Evolutionary conservation across 2,329 filamentous ascomycete genomes (phyloP).

Genomic region (Byssothecium circinans): DNA sequence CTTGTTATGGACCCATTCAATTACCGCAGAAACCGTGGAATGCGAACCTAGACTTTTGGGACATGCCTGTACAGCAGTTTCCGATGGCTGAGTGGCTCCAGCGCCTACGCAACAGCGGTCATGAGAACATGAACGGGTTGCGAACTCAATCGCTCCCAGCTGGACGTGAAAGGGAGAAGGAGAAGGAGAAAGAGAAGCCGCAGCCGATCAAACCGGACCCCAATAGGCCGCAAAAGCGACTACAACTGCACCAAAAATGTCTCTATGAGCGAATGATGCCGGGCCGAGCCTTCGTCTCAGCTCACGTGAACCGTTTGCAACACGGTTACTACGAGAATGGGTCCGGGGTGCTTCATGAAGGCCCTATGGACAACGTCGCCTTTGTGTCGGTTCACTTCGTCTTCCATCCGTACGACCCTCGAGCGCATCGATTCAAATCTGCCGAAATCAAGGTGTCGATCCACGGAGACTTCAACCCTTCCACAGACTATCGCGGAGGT

Average conservation of each 20-base stretch:
- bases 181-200: slow-evolving; percentile 5
- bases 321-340: slow-evolving; percentile 50
- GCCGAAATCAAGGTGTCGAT: slow-evolving; percentile 49
- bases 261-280: slow-evolving; percentile 54
- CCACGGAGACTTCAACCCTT: slow-evolving; percentile 25
- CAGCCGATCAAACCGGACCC: slow-evolving; percentile 18
- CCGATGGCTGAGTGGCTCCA: slow-evolving; percentile 17
- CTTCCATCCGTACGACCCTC: slow-evolving; percentile 50
- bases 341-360: slow-evolving; percentile 45
- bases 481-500: slow-evolving; percentile 8
- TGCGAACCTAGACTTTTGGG: background rate
- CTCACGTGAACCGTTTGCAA: slow-evolving; percentile 54
- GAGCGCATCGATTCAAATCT: slow-evolving; percentile 51
- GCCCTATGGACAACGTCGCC: slow-evolving; percentile 48
- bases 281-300: slow-evolving; percentile 53
- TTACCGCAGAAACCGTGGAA: no score
- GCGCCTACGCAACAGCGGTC: slow-evolving; percentile 7
- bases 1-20: background rate
- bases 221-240: slow-evolving; percentile 27
- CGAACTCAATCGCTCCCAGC: background rate
- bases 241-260: slow-evolving; percentile 43
- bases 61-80: background rate
- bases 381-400: slow-evolving; percentile 55
- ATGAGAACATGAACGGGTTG: slow-evolving; percentile 1
- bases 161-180: background rate